Conservation (phyloP, 306 rosid species). For the Fagus sylvatica region DNA sequence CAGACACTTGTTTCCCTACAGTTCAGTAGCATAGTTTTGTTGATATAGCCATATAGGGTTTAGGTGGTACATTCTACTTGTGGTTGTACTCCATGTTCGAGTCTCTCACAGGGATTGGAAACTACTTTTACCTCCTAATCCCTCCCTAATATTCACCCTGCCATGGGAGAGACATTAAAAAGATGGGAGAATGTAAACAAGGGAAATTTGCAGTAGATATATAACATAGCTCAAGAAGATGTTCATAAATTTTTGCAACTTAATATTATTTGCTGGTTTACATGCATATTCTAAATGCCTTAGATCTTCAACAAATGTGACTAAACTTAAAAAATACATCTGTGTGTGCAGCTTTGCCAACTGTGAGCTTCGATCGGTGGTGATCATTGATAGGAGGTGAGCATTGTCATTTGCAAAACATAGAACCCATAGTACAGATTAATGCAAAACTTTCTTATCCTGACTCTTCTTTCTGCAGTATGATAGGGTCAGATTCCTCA, state of each 20-base stretch:
- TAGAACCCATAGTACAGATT: slow-evolving; percentile 1
- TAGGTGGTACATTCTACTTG: background rate
- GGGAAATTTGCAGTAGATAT: background rate
- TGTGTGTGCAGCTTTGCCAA: slow-evolving; percentile 69
- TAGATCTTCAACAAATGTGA: background rate
- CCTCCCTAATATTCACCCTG: background rate
- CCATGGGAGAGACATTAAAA: too few species aligned
- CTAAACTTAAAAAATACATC: slow-evolving; percentile 13
- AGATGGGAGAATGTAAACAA: too few species aligned
- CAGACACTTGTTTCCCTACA: background rate
- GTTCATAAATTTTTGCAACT: background rate
- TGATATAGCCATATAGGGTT: background rate
- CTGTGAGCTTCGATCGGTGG: slow-evolving; percentile 88
- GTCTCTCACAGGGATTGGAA: background rate
- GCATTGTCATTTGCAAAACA: slow-evolving; percentile 24
- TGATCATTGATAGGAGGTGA: slow-evolving; percentile 75
- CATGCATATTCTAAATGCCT: background rate
- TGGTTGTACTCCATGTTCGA: background rate
- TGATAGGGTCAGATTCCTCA: slow-evolving; percentile 60
- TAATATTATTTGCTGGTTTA: background rate
- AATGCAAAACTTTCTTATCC: background rate
- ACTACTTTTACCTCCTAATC: background rate
- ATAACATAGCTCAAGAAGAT: background rate
- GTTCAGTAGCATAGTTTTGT: background rate
- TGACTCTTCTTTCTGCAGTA: slow-evolving; percentile 40